phyloP scores from a whole-genome alignment of 176 grass and related monocot species.

The Cenchrus americanus region DNA sequence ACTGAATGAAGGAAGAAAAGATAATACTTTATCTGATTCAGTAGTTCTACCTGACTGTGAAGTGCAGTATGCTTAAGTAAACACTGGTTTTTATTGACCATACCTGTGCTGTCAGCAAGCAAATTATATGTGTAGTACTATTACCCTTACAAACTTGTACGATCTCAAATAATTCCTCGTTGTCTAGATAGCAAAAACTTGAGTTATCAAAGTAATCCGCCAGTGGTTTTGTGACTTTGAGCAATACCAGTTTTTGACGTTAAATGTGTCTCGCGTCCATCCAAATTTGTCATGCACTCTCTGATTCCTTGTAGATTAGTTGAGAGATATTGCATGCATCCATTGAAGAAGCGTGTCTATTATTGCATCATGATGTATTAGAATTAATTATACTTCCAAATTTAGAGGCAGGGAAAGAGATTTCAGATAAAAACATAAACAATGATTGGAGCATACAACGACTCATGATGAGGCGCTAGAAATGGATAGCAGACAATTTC shows the following conservation, averaged over 20 bases:
- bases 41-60: conserved; percentile 2
- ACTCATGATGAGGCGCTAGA: neutral
- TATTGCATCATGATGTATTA: no score
- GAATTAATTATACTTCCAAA: neutral
- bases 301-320: neutral
- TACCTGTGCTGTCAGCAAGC: neutral
- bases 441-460: neutral
- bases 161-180: neutral
- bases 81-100: neutral
- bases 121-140: neutral
- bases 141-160: neutral
- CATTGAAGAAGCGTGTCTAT: neutral
- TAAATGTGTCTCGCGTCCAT: neutral
- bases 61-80: conserved; percentile 24
- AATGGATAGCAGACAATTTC: neutral
- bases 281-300: neutral
- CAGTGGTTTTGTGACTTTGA: neutral
- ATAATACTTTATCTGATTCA: neutral
- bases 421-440: neutral
- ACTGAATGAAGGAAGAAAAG: neutral
- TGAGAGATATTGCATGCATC: neutral
- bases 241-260: neutral
- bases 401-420: neutral
- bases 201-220: neutral
- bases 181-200: neutral